phyloP scores from a whole-genome alignment of 2,329 filamentous ascomycete species.

The Phoma herbarum region DNA sequence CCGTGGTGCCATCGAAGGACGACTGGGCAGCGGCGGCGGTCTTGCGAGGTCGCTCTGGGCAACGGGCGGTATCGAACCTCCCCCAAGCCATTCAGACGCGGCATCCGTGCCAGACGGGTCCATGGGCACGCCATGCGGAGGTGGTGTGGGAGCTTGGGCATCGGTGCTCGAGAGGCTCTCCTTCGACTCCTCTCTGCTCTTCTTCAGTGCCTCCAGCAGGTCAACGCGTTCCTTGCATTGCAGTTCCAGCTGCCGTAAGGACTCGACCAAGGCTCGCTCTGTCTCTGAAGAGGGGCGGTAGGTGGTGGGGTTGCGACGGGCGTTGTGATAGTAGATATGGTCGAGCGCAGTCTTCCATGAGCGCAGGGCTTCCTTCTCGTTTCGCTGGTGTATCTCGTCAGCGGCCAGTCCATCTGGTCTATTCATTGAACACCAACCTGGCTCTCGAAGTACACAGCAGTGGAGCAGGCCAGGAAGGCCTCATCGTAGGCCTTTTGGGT shows the following conservation, averaged over 20 bases:
- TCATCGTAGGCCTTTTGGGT: constrained; percentile 99
- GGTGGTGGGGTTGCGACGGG: constrained; percentile 74
- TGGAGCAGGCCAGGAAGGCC: constrained; percentile 92
- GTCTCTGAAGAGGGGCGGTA: constrained; percentile 80
- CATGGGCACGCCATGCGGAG: constrained; percentile 30
- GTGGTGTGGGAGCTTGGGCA: constrained; percentile 36
- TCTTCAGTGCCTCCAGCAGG: constrained; percentile 79
- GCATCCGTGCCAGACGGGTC: constrained; percentile 24
- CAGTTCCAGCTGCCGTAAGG: constrained; percentile 80
- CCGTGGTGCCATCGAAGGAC: constrained; percentile 58
- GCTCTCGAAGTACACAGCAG: constrained; percentile 93
- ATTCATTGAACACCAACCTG: constrained; percentile 65
- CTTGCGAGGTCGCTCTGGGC: constrained; percentile 83
- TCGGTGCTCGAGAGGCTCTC: constrained; percentile 42
- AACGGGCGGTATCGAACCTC: constrained; percentile 82
- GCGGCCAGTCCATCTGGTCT: constrained; percentile 2
- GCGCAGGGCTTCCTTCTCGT: constrained; percentile 87
- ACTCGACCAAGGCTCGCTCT: constrained; percentile 82
- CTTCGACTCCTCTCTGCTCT: constrained; percentile 66
- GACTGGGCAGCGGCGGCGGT: constrained; percentile 67
- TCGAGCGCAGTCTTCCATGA: constrained; percentile 91
- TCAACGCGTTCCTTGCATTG: constrained; percentile 95
- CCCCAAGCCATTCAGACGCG: constrained; percentile 70
- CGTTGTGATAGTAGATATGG: constrained; percentile 86
- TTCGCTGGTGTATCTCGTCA: constrained; percentile 67